Percentiles rank a stretch among this genome's conserved stretches.
Conservation (phyloP, 1,284 basidiomycete genomes). For the Trichosporon ovoides region DNA sequence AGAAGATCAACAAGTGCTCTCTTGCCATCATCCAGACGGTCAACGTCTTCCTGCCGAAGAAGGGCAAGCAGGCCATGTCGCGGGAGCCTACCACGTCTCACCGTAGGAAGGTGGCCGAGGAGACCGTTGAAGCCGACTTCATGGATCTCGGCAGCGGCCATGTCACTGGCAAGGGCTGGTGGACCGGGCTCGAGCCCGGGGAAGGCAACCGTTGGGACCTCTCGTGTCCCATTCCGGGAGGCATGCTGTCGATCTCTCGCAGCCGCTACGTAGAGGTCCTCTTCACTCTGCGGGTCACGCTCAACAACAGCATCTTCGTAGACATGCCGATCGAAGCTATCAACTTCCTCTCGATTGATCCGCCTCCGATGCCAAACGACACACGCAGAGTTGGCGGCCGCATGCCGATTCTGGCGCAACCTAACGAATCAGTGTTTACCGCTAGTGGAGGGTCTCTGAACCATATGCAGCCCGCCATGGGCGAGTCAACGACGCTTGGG, state of each 20-base stretch:
- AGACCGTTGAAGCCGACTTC: slow-evolving; percentile 57
- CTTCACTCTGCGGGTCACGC: slow-evolving; percentile 66
- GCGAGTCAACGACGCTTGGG: background rate
- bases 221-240: slow-evolving; percentile 62
- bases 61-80: slow-evolving; percentile 49
- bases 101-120: slow-evolving; percentile 57
- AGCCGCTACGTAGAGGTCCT: slow-evolving; percentile 73
- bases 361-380: slow-evolving; percentile 43
- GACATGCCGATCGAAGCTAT: slow-evolving; percentile 46
- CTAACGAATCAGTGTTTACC: background rate
- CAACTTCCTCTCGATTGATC: slow-evolving; percentile 49
- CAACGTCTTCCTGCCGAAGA: slow-evolving; percentile 59
- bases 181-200: slow-evolving; percentile 68
- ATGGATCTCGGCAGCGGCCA: slow-evolving; percentile 58
- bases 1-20: slow-evolving; percentile 63
- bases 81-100: slow-evolving; percentile 37
- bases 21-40: slow-evolving; percentile 68
- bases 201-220: slow-evolving; percentile 57
- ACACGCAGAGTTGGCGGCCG: slow-evolving; percentile 8
- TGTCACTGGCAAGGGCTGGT: slow-evolving; percentile 79
- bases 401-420: background rate
- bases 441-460: background rate
- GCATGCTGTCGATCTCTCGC: slow-evolving; percentile 68
- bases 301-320: slow-evolving; percentile 59
- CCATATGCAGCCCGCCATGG: background rate